Base-by-base conservation (phyloP, 768 basidiomycete genomes). In the Bullera alba region DNA sequence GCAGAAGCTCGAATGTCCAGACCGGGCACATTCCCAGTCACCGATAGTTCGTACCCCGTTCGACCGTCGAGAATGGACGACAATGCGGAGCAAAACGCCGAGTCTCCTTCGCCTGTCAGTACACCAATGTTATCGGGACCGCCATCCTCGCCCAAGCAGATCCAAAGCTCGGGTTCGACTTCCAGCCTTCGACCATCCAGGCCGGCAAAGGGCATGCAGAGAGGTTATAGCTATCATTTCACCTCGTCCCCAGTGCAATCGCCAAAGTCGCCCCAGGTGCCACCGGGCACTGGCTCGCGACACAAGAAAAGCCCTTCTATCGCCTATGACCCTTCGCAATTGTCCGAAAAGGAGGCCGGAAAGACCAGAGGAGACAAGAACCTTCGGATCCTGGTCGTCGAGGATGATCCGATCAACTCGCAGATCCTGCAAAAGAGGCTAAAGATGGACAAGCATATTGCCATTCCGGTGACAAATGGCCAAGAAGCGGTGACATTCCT, bases 381-480 rank as follows among this genome's bases (percentile, higher is more conserved):
- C 34, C 48, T 62, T 17, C 27, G 59, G 25, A 57, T 61, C 5
- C 39, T 41, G 26, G 49, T 48, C 6, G 34, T 58, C 0, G 50
- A 85, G 81, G 84, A 86, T 60, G 83, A 87, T 58, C 77, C 79
- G 37, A 80, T 87, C 61, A 88, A 89, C 65, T 80, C 82, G 7
- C 78, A 75, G 42, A 81, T 89, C 19, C 76, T 89, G 0, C 77
- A 77, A 5, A 86, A 86, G 65, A 77, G 85, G 12, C 75, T 90
- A 42, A 75, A 76, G 14, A 74, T 81, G 55, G 83, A 81, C 59
- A 83, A 82, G 0, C 84, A 87, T 54, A 76, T 67, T 12, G 83
- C 87, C 4, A 74, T 81, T 8, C 78, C 79, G 46, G 80, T 81
- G 1, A 81, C 79, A 1, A 86, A 90, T 63, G 86, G 87, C 2